Evolutionary conservation across 805 yeast species (phyloP), one percentile per base, ranked within the genome.

Genomic region (Barnettozyma botsteinii): DNA sequence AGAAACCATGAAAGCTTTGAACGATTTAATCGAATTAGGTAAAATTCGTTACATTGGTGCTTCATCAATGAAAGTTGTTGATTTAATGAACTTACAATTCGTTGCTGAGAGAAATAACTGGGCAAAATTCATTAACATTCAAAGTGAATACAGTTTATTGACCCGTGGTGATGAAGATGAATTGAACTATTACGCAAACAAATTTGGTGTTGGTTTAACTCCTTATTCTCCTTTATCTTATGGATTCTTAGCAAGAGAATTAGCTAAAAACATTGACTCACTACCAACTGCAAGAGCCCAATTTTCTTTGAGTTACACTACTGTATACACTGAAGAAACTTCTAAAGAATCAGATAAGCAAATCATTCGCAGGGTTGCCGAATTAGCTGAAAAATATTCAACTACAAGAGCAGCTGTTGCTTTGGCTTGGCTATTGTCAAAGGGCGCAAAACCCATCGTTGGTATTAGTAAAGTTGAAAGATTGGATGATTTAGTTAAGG

Each of bases 81-180:
- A 78, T 48, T 78, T 79, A 52, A 73, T 67, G 2, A 68, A 66
- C 47, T 49, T 75, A 50, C 85, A 80, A 53, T 60, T 57, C 41
- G 57, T 69, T 40, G 85, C 85, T 4, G 82, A 79, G 41, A 65
- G 64, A 52, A 47, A 70, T 46, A 70, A 69, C 22, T 79, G 81
- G 81, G 62, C 64, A 45, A 75, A 75, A 53, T 79, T 80, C 48
- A 66, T 79, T 82, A 75, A 75, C 24, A 71, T 77, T 72, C 85
- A 80, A 59, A 70, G 73, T 45, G 69, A 61, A 53, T 75, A 77
- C 58, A 77, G 73, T 33, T 61, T 78, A 42, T 44, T 77, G 4
- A 62, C 70, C 49, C 64, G 85, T 14, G 82, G 77, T 51, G 84
- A 79, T 46, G 85, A 79, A 53, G 59, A 76, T 15, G 85, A 79